These are phyloP conservation scores for Alternaria longipes DNA, from an alignment of 2,329 filamentous ascomycete genomes.

Conservation along the genomic window DNA sequence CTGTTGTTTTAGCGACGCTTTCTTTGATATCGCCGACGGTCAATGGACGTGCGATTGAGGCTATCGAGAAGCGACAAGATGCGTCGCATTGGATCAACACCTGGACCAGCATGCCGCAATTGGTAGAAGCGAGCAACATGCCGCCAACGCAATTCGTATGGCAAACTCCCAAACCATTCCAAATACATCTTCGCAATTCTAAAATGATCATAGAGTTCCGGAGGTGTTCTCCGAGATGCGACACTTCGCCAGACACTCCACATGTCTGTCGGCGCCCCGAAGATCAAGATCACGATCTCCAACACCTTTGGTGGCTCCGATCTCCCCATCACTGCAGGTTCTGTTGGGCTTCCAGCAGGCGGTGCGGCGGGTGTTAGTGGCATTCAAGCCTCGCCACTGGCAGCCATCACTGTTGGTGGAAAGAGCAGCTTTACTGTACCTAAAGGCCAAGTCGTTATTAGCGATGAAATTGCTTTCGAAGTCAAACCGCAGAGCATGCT, in stretches of 20 bases:
- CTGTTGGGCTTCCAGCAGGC: constrained; percentile 64
- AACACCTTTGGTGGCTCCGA: constrained; percentile 71
- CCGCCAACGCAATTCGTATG: constrained; percentile 65
- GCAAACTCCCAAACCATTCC: neutral
- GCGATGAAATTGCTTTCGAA: constrained; percentile 67
- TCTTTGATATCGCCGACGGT: neutral
- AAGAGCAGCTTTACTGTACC: constrained; percentile 61
- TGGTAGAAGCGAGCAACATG: constrained; percentile 69
- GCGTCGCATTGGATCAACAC: constrained; percentile 67
- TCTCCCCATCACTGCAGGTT: constrained; percentile 67
- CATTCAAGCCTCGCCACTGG: constrained; percentile 68
- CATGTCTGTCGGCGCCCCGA: constrained; percentile 64
- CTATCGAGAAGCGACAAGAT: constrained; percentile 28
- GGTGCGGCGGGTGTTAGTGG: constrained; percentile 63
- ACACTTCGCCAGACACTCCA: constrained; percentile 73
- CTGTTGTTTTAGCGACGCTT: neutral
- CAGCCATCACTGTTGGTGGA: constrained; percentile 66
- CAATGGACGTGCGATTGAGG: constrained; percentile 8
- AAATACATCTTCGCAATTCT: constrained; percentile 10
- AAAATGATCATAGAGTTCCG: constrained; percentile 57
- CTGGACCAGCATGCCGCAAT: constrained; percentile 72
- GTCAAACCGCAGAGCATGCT: constrained; percentile 63
- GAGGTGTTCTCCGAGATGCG: constrained; percentile 66
- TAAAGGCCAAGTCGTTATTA: constrained; percentile 64
- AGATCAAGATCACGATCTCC: constrained; percentile 70